These are phyloP conservation scores for Xylaria sp. DNA, from an alignment of 2,329 filamentous ascomycete genomes.

Conservation along the genomic window DNA sequence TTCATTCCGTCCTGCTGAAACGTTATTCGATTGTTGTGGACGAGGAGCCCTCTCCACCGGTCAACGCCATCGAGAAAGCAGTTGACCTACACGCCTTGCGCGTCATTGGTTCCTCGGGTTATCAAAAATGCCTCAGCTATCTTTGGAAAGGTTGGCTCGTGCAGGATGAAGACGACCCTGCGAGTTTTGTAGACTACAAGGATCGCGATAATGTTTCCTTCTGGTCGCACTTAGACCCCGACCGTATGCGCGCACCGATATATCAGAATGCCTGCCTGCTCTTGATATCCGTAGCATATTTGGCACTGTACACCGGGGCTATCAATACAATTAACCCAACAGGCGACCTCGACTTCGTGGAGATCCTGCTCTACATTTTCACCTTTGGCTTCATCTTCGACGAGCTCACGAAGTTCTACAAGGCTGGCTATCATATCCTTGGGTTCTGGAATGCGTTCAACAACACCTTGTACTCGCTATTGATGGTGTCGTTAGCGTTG, in stretches of 20 bases:
- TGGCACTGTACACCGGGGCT: conserved; percentile 86
- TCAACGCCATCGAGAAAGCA: conserved; percentile 92
- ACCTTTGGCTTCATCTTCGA: conserved; percentile 92
- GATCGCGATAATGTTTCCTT: conserved; percentile 82
- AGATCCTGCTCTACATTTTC: conserved; percentile 88
- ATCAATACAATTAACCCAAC: conserved; percentile 93
- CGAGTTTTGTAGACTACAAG: conserved; percentile 89
- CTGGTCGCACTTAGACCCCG: conserved; percentile 86
- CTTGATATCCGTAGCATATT: conserved; percentile 82
- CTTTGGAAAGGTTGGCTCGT: conserved; percentile 97
- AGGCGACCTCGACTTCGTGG: conserved; percentile 85
- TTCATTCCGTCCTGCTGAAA: conserved; percentile 85
- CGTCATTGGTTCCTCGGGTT: conserved; percentile 91
- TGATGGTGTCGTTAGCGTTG: conserved; percentile 81
- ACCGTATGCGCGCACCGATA: conserved; percentile 89
- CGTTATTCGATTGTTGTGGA: conserved; percentile 85
- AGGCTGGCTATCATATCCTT: conserved; percentile 89
- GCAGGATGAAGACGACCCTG: conserved; percentile 92
- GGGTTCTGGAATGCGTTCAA: conserved; percentile 99
- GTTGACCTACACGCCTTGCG: conserved; percentile 90
- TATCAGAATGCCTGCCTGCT: conserved; percentile 95
- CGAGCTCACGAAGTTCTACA: conserved; percentile 89
- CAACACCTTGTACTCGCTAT: conserved; percentile 78
- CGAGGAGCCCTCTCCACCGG: conserved; percentile 75
- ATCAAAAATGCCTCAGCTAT: conserved; percentile 93